phyloP scores from a whole-genome alignment of 2,329 filamentous ascomycete species.

The Raffaelea albimanens region DNA sequence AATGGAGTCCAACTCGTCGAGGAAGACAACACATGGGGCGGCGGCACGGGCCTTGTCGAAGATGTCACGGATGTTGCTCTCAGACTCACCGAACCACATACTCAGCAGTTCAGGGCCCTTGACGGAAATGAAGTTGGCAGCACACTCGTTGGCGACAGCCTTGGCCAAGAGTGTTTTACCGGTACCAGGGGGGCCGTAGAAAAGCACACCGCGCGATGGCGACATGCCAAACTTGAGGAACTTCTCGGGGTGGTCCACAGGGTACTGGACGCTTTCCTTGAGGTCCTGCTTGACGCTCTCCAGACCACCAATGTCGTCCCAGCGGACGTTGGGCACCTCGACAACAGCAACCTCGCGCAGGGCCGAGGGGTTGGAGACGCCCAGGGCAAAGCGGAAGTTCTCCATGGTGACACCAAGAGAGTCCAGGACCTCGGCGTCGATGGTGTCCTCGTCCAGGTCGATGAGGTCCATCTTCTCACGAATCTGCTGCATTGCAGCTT shows the following conservation, averaged over 20 bases:
- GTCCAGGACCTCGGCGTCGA: constrained; percentile 95
- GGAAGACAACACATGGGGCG: constrained; percentile 95
- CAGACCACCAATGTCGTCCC: constrained; percentile 99
- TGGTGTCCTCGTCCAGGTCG: constrained; percentile 96
- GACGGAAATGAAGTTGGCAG: constrained; percentile 99
- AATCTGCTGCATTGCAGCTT: constrained; percentile 99
- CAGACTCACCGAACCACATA: constrained; percentile 99
- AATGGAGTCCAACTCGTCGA: constrained; percentile 97
- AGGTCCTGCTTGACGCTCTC: constrained; percentile 99
- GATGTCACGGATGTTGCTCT: constrained; percentile 99
- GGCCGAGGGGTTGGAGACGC: constrained; percentile 96
- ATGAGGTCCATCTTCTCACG: constrained; percentile 99
- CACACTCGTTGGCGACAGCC: constrained; percentile 97
- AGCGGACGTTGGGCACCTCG: constrained; percentile 97
- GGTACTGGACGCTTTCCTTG: constrained; percentile 97
- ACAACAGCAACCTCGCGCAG: constrained; percentile 98
- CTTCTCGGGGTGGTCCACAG: constrained; percentile 97
- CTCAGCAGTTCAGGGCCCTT: constrained; percentile 97
- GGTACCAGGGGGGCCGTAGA: constrained; percentile 98
- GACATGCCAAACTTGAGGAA: constrained; percentile 99
- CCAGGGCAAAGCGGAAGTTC: constrained; percentile 98
- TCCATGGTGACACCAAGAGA: constrained; percentile 99
- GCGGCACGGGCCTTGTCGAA: constrained; percentile 99
- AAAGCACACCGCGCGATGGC: constrained; percentile 93
- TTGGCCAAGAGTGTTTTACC: constrained; percentile 99